These are phyloP conservation scores for Tuber aestivum DNA, from an alignment of 495 filamentous ascomycete species.

Conservation along the genomic window DNA sequence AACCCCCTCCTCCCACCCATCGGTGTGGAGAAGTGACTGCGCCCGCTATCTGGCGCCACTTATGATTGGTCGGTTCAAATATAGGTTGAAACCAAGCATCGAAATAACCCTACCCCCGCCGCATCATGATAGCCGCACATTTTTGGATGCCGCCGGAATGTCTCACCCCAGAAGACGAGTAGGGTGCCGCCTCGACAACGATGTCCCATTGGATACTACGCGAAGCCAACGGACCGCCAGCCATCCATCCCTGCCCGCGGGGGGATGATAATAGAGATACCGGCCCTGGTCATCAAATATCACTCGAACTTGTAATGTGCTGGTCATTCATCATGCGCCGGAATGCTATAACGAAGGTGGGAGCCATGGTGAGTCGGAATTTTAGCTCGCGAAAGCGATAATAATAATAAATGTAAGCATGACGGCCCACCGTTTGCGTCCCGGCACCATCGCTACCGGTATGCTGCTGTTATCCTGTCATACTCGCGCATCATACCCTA, in stretches of 20 bases:
- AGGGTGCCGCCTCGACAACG: not conserved
- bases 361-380: not conserved
- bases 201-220: not conserved
- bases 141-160: not conserved
- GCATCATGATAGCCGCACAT: not conserved
- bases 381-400: not conserved
- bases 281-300: not conserved
- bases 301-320: not conserved
- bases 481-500: not conserved
- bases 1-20: not conserved
- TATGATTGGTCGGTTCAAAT: not conserved
- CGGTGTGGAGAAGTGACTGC: not conserved
- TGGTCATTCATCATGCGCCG: not conserved
- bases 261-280: not conserved
- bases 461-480: not conserved
- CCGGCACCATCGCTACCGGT: not conserved
- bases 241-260: not conserved
- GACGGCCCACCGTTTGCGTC: not conserved
- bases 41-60: not conserved
- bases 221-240: not conserved
- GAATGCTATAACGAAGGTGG: not conserved
- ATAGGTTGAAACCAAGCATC: not conserved
- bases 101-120: too few species aligned
- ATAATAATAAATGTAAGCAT: not conserved
- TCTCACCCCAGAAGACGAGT: not conserved